Percentiles rank a stretch among this genome's conserved stretches.
Conservation (phyloP, 1,284 basidiomycete genomes). For the Ceratobasidium sp. region DNA sequence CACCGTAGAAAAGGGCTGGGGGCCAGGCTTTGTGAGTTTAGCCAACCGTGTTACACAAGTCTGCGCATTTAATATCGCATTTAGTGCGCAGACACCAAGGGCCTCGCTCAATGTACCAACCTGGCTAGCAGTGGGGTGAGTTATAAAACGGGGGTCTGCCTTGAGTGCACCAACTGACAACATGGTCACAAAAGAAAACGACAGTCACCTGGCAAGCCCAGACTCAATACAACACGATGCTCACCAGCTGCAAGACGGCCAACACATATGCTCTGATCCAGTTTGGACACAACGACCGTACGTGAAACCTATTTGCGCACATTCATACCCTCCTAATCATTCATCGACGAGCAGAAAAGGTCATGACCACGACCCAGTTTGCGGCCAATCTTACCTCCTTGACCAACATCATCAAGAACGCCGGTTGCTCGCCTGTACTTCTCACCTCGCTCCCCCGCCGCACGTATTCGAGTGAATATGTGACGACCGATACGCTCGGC, state of each 20-base stretch:
- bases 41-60: too few relatives aligned
- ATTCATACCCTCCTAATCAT: background rate
- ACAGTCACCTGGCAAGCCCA: constrained; percentile 38
- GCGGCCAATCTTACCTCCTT: constrained; percentile 29
- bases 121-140: constrained; percentile 35
- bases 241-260: constrained; percentile 33
- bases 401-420: constrained; percentile 35
- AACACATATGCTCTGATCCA: constrained; percentile 36
- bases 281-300: constrained; percentile 31
- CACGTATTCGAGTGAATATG: constrained; percentile 25
- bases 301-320: background rate
- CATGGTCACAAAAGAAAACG: constrained; percentile 13
- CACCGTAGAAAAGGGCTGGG: constrained; percentile 33
- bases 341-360: background rate
- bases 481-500: constrained; percentile 24
- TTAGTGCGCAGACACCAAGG: constrained; percentile 32
- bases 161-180: background rate
- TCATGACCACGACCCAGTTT: constrained; percentile 28
- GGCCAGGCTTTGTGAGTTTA: constrained; percentile 35
- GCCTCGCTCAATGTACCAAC: constrained; percentile 33
- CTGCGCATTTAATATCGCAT: background rate
- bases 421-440: constrained; percentile 30
- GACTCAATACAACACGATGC: constrained; percentile 30
- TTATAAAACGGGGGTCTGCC: background rate
- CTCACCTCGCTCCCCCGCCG: constrained; percentile 34